A percentile compares a stretch with the other conserved stretches of the same genome.
Evolutionary conservation across 805 yeast genomes (phyloP).

Genomic region (Metschnikowia matae): DNA sequence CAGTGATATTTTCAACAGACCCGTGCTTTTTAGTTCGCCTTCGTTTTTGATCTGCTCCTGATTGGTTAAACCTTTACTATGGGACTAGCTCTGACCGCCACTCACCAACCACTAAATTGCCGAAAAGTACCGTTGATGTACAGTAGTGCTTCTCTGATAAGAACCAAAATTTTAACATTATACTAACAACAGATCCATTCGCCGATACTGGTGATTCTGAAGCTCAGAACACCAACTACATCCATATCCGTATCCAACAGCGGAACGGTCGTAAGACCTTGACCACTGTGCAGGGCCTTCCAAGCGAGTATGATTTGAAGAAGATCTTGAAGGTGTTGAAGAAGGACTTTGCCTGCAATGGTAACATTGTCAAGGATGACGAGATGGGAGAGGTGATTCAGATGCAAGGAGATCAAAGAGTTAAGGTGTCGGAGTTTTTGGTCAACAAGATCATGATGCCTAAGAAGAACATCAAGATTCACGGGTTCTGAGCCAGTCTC

Average conservation of each 20-base stretch:
- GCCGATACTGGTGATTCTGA: slow-evolving; percentile 99
- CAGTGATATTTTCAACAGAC: too few species aligned
- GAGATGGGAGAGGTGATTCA: slow-evolving; percentile 97
- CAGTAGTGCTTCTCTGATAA: too few species aligned
- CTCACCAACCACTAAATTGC: too few species aligned
- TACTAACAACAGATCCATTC: slow-evolving; percentile 69
- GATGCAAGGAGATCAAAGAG: slow-evolving; percentile 98
- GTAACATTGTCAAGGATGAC: slow-evolving; percentile 93
- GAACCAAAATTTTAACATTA: neutral
- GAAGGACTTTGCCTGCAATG: slow-evolving; percentile 98
- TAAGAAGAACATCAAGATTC: slow-evolving; percentile 96
- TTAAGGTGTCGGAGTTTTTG: slow-evolving; percentile 90
- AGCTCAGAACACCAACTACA: slow-evolving; percentile 90
- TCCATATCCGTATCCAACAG: slow-evolving; percentile 98
- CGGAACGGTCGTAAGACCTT: slow-evolving; percentile 99
- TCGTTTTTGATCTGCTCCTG: too few species aligned
- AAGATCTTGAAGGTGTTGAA: slow-evolving; percentile 89
- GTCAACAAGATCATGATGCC: slow-evolving; percentile 81
- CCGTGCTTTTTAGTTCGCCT: too few species aligned
- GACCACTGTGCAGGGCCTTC: slow-evolving; percentile 97
- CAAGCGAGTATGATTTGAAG: slow-evolving; percentile 90
- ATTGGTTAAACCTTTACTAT: too few species aligned
- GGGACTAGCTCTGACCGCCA: too few species aligned
- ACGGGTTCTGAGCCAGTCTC: slow-evolving; percentile 69
- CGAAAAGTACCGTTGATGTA: too few species aligned